These are phyloP conservation scores for Leccinellum rugosiceps DNA, from an alignment of 768 basidiomycete species.

Conservation along the genomic window DNA sequence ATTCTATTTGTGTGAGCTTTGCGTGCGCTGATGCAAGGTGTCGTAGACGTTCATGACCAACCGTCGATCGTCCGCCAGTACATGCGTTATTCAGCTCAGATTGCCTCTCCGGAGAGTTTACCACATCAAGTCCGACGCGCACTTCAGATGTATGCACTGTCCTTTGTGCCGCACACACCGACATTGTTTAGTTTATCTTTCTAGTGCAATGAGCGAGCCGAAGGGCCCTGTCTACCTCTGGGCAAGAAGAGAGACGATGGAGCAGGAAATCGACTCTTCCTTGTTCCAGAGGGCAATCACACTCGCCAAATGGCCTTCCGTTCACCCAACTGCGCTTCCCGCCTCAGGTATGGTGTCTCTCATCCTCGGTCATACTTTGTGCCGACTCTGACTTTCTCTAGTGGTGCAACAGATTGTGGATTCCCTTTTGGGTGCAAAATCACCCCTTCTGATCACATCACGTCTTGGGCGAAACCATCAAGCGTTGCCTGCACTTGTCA, in stretches of 20 bases:
- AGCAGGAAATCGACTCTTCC: slow-evolving; percentile 51
- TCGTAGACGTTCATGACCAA: slow-evolving; percentile 67
- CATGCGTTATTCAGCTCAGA: slow-evolving; percentile 64
- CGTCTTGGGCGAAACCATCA: slow-evolving; percentile 53
- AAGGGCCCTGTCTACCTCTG: slow-evolving; percentile 74
- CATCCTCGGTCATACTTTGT: not conserved
- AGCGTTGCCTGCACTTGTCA: slow-evolving; percentile 43
- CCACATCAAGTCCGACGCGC: slow-evolving; percentile 53
- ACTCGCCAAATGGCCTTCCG: slow-evolving; percentile 46
- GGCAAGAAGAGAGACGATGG: slow-evolving; percentile 69
- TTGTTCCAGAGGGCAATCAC: slow-evolving; percentile 31
- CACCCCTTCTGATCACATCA: slow-evolving; percentile 64
- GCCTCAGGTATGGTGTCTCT: slow-evolving; percentile 27
- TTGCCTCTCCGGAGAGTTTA: slow-evolving; percentile 51
- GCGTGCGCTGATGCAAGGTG: not conserved
- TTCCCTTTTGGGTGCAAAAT: slow-evolving; percentile 47
- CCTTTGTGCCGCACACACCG: not conserved
- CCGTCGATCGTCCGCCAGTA: slow-evolving; percentile 69
- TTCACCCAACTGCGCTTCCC: slow-evolving; percentile 50
- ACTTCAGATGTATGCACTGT: slow-evolving; percentile 53
- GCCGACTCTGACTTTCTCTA: not conserved
- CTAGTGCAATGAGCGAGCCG: slow-evolving; percentile 65
- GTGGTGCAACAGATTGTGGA: slow-evolving; percentile 40
- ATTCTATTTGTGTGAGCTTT: not conserved
- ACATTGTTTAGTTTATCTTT: not conserved